phyloP scores from a whole-genome alignment of 345 rosid genomes.

The Raphanus raphanistrum region DNA sequence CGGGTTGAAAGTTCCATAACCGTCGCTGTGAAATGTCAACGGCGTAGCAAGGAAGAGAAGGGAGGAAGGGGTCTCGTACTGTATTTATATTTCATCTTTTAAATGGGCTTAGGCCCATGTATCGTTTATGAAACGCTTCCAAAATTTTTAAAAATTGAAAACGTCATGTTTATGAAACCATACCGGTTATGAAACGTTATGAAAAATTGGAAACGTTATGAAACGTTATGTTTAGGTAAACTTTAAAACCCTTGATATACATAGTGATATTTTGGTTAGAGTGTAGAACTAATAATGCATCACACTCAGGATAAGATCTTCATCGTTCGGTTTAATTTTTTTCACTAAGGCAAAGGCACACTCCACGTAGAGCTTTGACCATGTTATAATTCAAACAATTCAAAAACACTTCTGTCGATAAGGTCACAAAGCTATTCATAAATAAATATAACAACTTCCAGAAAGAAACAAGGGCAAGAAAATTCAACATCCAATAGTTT shows the following conservation, averaged over 20 bases:
- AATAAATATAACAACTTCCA: not conserved
- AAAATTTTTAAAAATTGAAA: no score
- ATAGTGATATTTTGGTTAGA: no score
- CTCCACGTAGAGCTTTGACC: not conserved
- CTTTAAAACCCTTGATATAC: no score
- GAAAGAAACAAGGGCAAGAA: not conserved
- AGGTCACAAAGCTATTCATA: not conserved
- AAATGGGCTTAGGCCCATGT: constrained; percentile 23
- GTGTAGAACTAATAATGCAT: no score
- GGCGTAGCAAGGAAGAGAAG: not conserved
- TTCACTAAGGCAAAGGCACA: not conserved
- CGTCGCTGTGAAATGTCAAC: not conserved
- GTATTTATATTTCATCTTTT: not conserved
- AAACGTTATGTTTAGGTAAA: no score
- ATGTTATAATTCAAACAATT: not conserved
- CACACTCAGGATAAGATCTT: no score
- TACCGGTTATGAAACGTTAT: no score
- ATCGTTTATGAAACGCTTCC: not conserved
- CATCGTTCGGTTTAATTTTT: no score
- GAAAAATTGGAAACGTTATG: no score
- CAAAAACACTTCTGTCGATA: not conserved
- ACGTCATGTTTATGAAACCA: no score
- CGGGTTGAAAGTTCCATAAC: not conserved
- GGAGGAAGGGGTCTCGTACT: not conserved
- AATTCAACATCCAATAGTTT: not conserved